Base-by-base conservation (phyloP, 164 flowering plant genomes). In the Protea cynaroides region DNA sequence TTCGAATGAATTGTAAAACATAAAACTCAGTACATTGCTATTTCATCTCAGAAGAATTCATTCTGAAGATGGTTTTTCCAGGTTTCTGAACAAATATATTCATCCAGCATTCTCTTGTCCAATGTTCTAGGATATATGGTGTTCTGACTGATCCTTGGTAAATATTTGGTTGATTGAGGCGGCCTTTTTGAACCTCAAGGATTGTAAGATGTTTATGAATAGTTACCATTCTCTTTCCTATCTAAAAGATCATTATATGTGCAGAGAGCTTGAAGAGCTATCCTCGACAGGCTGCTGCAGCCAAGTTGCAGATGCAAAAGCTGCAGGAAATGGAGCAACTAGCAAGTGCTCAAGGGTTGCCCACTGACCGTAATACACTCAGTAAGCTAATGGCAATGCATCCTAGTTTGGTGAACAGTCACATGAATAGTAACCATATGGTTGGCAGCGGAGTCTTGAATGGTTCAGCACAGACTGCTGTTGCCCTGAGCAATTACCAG, bases 261-360 rank as follows among this genome's bases (percentile, higher is more conserved):
- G 79, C 94, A 94, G 99, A 89, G 75, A 84, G 90, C 61, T 86
- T 94, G 83, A 92, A 91, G 75, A 85, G 46, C 57, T 88, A 82
- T 78, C 85, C 97, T 68, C 83, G 89, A 37, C 90, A 76, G 60
- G 65, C 82, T 15, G 63, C 74, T 56, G 70, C 79, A 19, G 69
- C 83, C 56, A 89, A 86, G 76, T 59, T 80, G 24, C 85, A 83
- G 76, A 81, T 84, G 78, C 92, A 81, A 66, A 86, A 83, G 71
- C 78, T 85, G 86, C 96, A 83, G 77, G 89, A 89, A 69, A 80
- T 82, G 77, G 96, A 88, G 69, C 93, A 85, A 63, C 56, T 76
- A 50, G 90, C 82, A 60, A 76, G 59, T 69, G 77, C 71, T 40
- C 88, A 82, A 71, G 88, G 86, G 54, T 69, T 83, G 54, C 81